Evolutionary conservation across 2,329 filamentous ascomycete species (phyloP), one percentile per base, ranked within the genome.

Genomic region (Penicillium sp.): DNA sequence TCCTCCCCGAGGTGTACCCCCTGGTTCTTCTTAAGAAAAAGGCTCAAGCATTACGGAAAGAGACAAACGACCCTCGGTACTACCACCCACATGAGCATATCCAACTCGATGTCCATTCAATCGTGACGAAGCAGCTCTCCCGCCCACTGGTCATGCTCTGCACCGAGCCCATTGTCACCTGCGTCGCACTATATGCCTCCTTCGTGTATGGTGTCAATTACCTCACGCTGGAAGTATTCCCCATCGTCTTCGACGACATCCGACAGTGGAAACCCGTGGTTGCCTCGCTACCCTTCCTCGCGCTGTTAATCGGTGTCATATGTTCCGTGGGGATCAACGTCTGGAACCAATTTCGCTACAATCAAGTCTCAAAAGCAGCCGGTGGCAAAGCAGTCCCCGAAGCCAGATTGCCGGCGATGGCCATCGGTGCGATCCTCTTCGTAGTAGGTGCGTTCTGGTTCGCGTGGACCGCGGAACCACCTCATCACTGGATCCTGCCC

Each of bases 181-280:
- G 65, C 29, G 71, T 76, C 24, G 68, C 72, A 2, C 54, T 74
- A 11, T 74, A 74, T 44, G 69, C 69, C 5, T 68, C 71, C 0
- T 75, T 75, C 49, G 67, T 74, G 20, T 77, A 75, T 46, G 67
- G 65, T 3, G 57, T 77, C 3, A 62, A 77, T 14, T 77, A 75
- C 54, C 63, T 76, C 37, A 70, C 68, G 0, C 64, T 77, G 0
- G 70, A 74, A 42, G 66, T 74, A 1, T 76, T 75, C 40, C 74
- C 74, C 0, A 73, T 77, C 41, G 71, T 73, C 10, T 77, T 73
- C 44, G 43, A 60, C 24, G 65, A 74, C 31, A 37, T 65, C 9
- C 67, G 73, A 4, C 60, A 62, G 7, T 75, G 67, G 61, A 55
- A 58, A 3, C 56, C 59, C 0, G 61, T 75, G 6, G 49, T 70